phyloP scores from a whole-genome alignment of 192 early-diverging fungal genomes.

The Allomyces macrogynus region DNA sequence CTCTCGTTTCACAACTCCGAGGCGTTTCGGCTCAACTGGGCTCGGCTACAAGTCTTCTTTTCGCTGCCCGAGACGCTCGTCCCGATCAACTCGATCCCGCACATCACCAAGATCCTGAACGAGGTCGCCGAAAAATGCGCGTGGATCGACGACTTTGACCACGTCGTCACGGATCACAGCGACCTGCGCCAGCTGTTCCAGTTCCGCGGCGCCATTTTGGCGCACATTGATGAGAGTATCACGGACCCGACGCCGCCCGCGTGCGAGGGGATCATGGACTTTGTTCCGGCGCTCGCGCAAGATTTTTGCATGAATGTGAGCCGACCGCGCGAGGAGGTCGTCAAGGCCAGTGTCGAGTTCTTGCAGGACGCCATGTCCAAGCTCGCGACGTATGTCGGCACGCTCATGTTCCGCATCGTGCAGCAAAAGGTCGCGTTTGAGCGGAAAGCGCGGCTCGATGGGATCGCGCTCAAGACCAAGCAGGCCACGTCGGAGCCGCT shows the following conservation, averaged over 20 bases:
- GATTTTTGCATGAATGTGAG: too few relatives aligned
- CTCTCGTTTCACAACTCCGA: too few relatives aligned
- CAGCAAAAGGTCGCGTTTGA: background rate
- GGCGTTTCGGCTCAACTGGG: background rate
- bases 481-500: background rate
- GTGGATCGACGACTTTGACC: background rate
- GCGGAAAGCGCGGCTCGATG: background rate
- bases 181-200: background rate
- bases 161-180: background rate
- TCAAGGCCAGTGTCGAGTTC: too few relatives aligned
- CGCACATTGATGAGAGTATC: too few relatives aligned
- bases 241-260: too few relatives aligned
- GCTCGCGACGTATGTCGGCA: too few relatives aligned
- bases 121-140: background rate
- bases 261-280: too few relatives aligned
- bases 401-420: background rate
- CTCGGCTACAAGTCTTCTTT: background rate
- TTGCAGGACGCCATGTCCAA: too few relatives aligned
- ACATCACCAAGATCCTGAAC: background rate
- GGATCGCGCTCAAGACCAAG: background rate
- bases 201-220: too few relatives aligned
- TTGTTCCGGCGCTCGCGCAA: too few relatives aligned
- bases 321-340: too few relatives aligned
- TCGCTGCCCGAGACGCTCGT: background rate
- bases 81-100: background rate